A percentile compares a stretch with the other conserved stretches of the same genome.
phyloP scores from a whole-genome alignment of 179 eudicot genomes.

The Silene noctiflora region DNA sequence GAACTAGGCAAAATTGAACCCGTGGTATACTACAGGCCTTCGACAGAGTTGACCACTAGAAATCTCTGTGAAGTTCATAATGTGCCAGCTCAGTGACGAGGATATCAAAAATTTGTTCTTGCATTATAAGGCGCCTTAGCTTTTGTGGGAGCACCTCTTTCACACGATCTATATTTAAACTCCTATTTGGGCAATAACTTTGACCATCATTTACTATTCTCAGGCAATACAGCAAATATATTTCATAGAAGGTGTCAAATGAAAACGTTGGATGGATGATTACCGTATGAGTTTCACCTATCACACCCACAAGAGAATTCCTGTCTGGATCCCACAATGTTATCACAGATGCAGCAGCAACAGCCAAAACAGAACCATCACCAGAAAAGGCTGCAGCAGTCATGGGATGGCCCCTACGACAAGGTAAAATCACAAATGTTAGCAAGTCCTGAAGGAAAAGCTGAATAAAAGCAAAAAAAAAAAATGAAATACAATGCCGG shows the following conservation, averaged over 20 bases:
- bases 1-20: neutral
- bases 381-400: constrained; percentile 79
- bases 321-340: constrained; percentile 90
- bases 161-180: neutral
- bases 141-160: neutral
- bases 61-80: neutral
- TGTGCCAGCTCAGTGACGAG: neutral
- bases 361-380: constrained; percentile 90
- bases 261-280: constrained; percentile 4
- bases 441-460: neutral
- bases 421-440: neutral
- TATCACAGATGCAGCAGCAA: constrained; percentile 84
- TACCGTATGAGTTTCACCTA: constrained; percentile 69
- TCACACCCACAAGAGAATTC: constrained; percentile 76
- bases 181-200: neutral
- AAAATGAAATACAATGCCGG: neutral
- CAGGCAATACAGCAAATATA: neutral
- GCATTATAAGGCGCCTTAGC: neutral
- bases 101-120: neutral
- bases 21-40: neutral
- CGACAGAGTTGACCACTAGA: neutral
- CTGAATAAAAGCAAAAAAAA: neutral
- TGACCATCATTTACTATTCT: neutral
- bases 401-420: constrained; percentile 74
- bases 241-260: neutral